Percentiles rank a stretch among this genome's conserved stretches.
Conservation (phyloP, 2,329 filamentous ascomycete species). For the Stagonosporopsis tanaceti region DNA sequence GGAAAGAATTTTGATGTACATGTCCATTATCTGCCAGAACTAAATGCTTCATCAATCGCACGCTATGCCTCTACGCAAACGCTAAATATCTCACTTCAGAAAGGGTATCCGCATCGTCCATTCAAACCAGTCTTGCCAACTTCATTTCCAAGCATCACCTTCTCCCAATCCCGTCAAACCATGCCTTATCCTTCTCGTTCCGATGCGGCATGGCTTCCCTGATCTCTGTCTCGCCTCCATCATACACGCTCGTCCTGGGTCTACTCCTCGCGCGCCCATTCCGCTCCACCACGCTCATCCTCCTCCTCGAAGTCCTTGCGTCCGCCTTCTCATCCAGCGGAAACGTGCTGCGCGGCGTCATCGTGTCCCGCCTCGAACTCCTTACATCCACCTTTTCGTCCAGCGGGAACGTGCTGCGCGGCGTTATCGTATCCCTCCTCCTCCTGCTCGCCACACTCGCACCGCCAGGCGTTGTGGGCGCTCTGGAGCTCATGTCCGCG, state of each 20-base stretch:
- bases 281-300: constrained; percentile 17
- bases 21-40: not conserved
- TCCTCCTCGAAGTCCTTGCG: constrained; percentile 7
- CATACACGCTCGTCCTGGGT: constrained; percentile 35
- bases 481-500: constrained; percentile 24
- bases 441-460: constrained; percentile 16
- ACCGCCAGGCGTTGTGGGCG: constrained; percentile 5
- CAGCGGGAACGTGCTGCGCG: constrained; percentile 31
- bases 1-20: not conserved
- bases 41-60: not conserved
- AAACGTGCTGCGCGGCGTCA: constrained; percentile 32
- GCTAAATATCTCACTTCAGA: constrained; percentile 15
- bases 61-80: constrained; percentile 14
- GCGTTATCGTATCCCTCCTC: constrained; percentile 34
- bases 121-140: constrained; percentile 6
- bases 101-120: constrained; percentile 16
- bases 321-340: constrained; percentile 26
- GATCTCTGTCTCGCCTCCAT: constrained; percentile 43
- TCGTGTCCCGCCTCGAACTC: constrained; percentile 30
- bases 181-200: constrained; percentile 42
- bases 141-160: not conserved
- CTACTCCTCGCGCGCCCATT: constrained; percentile 26
- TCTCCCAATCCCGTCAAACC: constrained; percentile 42
- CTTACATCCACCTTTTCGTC: constrained; percentile 23
- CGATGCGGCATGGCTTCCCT: constrained; percentile 47